These are phyloP conservation scores for Amanita fuliginea DNA, from an alignment of 768 basidiomycete genomes.

Conservation along the genomic window DNA sequence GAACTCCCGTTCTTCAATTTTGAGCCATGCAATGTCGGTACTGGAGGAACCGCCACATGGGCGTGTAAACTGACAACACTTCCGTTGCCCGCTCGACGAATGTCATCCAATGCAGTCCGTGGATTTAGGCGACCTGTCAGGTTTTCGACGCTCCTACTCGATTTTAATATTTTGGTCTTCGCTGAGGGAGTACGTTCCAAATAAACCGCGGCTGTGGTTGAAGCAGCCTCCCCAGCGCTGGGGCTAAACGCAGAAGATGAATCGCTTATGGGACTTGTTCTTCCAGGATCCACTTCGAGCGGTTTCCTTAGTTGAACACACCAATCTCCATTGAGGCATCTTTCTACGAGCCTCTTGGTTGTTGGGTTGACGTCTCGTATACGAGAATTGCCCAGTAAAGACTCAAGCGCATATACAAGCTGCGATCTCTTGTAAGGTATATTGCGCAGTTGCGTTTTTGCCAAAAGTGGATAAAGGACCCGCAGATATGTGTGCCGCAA, in stretches of 20 bases:
- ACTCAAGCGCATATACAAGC: slow-evolving; percentile 75
- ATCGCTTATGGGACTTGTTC: slow-evolving; percentile 7
- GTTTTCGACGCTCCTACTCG: slow-evolving; percentile 59
- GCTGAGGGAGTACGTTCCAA: slow-evolving; percentile 23
- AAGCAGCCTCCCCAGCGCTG: slow-evolving; percentile 31
- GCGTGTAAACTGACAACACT: slow-evolving; percentile 26
- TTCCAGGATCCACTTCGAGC: slow-evolving; percentile 7
- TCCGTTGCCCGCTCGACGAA: slow-evolving; percentile 27
- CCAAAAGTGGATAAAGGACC: slow-evolving; percentile 89
- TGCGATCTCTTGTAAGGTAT: slow-evolving; percentile 88
- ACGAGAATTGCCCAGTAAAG: slow-evolving; percentile 56
- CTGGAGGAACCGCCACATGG: slow-evolving; percentile 10
- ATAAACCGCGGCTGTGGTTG: slow-evolving; percentile 24
- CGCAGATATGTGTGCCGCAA: slow-evolving; percentile 95
- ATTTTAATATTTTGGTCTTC: slow-evolving; percentile 39
- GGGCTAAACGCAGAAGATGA: slow-evolving; percentile 23
- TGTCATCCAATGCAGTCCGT: slow-evolving; percentile 23
- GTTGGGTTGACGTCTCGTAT: slow-evolving; percentile 82
- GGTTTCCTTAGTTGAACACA: slow-evolving; percentile 54
- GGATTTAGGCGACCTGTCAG: slow-evolving; percentile 14
- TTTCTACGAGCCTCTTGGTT: slow-evolving; percentile 83
- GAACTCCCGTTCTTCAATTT: slow-evolving; percentile 2
- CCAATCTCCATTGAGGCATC: slow-evolving; percentile 85
- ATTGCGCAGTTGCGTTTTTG: slow-evolving; percentile 81
- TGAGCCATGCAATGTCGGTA: slow-evolving; percentile 8